Evolutionary conservation across 768 basidiomycete genomes (phyloP), one percentile per base, ranked within the genome.

Genomic region (Naganishia onofrii): DNA sequence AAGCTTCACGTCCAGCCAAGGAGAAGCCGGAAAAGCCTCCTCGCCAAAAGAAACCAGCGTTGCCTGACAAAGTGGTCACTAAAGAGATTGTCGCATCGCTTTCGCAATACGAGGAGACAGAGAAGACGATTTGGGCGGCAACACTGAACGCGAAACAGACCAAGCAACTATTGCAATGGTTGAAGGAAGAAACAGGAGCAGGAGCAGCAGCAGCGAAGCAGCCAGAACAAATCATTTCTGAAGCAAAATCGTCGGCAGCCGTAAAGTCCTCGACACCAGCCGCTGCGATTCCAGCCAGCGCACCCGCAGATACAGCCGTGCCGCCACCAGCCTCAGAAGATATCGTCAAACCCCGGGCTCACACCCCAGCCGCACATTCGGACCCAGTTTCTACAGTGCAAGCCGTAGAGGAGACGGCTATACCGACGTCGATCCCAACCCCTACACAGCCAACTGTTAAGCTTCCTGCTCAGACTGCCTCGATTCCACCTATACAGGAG

Each of bases 61-160:
- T 80, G 32, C 78, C 79, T 2, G 66, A 53, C 21, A 75, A 77
- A 8, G 66, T 75, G n/a, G 74, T 78, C 17, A 76, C 71, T 19
- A 76, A 76, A 28, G 78, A 78, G 17, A 71, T 80, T 12, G 79
- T 79, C 3, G 67, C 73, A n/a, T 72, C 73, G 2, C 70, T 80
- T 3, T 44, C 54, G 3, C 71, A 73, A 66, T 80, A 80, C 58
- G 74, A 75, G 9, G 32, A 68, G 12, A 68, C 76, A 28, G 77
- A 78, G 48, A 76, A 76, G 69, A 68, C 72, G 60, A 70, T 72
- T 0, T 80, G 79, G 79, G 71, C 70, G 3, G 52, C 66, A 28
- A 67, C 76, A 7, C 72, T 80, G 3, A 67, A 26, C 19, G 26
- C 60, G 38, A 63, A 63, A 54, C 65, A 66, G 29, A 54, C 65